These are phyloP conservation scores for Chaetomium cochliodes DNA, from an alignment of 495 filamentous ascomycete genomes.

Conservation along the genomic window DNA sequence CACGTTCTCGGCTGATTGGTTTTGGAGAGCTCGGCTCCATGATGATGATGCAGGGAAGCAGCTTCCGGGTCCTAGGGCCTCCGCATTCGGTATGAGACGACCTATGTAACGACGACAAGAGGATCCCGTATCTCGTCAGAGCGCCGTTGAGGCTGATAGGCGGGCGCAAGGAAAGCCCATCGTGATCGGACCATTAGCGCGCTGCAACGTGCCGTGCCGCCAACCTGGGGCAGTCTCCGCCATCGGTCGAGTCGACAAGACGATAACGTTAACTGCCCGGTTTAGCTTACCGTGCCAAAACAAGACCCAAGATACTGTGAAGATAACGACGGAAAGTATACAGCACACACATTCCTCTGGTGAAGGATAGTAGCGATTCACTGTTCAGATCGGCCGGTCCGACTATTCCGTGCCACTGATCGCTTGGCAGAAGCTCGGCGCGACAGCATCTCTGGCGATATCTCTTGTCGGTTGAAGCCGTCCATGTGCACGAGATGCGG, in stretches of 20 bases:
- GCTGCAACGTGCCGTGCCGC: constrained; percentile 20
- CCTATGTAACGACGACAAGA: neutral
- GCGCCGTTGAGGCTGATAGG: neutral
- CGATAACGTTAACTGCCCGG: neutral
- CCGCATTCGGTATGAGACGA: constrained; percentile 7
- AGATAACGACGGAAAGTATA: neutral
- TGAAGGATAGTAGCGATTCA: neutral
- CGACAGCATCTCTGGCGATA: neutral
- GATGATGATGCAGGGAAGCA: constrained; percentile 21
- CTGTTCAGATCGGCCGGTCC: neutral
- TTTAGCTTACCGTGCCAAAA: neutral
- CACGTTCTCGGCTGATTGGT: constrained; percentile 42
- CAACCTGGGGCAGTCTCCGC: neutral
- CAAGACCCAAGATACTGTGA: neutral
- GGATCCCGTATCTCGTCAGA: neutral
- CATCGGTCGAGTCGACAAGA: neutral
- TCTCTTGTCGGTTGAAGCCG: neutral
- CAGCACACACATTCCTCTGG: neutral
- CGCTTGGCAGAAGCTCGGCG: constrained; percentile 4
- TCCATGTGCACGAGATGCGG: neutral
- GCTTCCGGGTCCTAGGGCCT: constrained; percentile 4
- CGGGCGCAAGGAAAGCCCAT: neutral
- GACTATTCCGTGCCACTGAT: neutral
- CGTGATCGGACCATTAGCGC: constrained; percentile 15
- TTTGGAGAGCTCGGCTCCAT: constrained; percentile 25